These are phyloP conservation scores for Alternaria triticimaculans DNA, from an alignment of 2,329 filamentous ascomycete genomes.

Conservation along the genomic window DNA sequence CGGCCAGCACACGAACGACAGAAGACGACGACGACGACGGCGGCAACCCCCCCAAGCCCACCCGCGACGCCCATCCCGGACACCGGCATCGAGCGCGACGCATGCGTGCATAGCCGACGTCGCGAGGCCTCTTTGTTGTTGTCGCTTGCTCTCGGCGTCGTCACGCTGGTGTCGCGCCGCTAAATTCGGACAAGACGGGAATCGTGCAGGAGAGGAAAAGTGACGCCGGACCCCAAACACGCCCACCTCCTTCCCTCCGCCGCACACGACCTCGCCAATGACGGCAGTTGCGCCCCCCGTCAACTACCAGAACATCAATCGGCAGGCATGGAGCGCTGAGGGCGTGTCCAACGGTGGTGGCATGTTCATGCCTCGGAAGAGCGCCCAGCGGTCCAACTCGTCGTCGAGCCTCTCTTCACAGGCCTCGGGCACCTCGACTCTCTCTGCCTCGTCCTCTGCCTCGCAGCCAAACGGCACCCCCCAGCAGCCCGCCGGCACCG, in stretches of 20 bases:
- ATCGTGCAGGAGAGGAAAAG: constrained; percentile 36
- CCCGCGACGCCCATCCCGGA: constrained; percentile 11
- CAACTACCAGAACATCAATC: constrained; percentile 67
- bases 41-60: constrained; percentile 16
- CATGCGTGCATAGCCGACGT: constrained; percentile 36
- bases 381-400: constrained; percentile 84
- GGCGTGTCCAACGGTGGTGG: constrained; percentile 66
- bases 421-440: constrained; percentile 69
- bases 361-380: constrained; percentile 89
- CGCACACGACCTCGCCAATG: constrained; percentile 54
- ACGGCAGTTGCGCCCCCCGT: constrained; percentile 71
- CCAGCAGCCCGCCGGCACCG: constrained; percentile 42
- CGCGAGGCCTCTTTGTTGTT: constrained; percentile 22
- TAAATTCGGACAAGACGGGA: constrained; percentile 36
- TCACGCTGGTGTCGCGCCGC: constrained; percentile 39
- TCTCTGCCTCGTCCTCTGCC: constrained; percentile 61
- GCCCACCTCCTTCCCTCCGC: constrained; percentile 19
- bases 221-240: constrained; percentile 28
- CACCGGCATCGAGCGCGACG: constrained; percentile 23
- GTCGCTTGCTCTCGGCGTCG: constrained; percentile 28
- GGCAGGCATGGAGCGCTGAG: constrained; percentile 68
- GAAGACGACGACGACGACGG: constrained; percentile 8
- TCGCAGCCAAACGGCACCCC: constrained; percentile 68
- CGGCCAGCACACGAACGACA: constrained; percentile 49
- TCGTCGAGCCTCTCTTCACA: constrained; percentile 78